A percentile compares a stretch with the other conserved stretches of the same genome.
Conservation (phyloP, 2,329 filamentous ascomycete genomes). For the Teratosphaeria zuluensis region DNA sequence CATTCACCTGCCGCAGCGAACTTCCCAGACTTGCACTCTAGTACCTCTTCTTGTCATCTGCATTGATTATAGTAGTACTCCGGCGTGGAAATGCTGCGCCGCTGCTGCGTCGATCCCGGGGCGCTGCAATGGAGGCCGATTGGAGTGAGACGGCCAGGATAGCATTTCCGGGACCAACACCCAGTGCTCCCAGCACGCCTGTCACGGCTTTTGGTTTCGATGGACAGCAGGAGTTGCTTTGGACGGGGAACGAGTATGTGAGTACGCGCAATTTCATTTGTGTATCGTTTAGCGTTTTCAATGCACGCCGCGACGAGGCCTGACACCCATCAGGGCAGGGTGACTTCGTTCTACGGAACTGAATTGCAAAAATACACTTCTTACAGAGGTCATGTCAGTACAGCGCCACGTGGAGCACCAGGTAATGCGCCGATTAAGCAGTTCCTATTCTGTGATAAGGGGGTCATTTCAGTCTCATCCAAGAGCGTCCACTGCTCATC, state of each 20-base stretch:
- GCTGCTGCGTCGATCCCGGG: background rate
- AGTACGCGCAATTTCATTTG: slow-evolving; percentile 23
- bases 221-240: slow-evolving; percentile 76
- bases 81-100: background rate
- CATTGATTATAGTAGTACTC: background rate
- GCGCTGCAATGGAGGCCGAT: slow-evolving; percentile 39
- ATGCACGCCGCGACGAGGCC: background rate
- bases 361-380: slow-evolving; percentile 86
- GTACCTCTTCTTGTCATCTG: background rate
- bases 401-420: slow-evolving; percentile 15
- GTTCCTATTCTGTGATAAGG: slow-evolving; percentile 82
- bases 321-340: slow-evolving; percentile 55
- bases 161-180: slow-evolving; percentile 66
- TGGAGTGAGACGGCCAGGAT: slow-evolving; percentile 65
- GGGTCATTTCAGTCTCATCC: slow-evolving; percentile 74
- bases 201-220: slow-evolving; percentile 81
- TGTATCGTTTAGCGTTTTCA: background rate
- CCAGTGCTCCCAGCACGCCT: slow-evolving; percentile 59
- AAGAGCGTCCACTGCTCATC: slow-evolving; percentile 82
- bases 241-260: slow-evolving; percentile 87
- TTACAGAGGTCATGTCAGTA: slow-evolving; percentile 63
- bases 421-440: slow-evolving; percentile 72
- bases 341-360: slow-evolving; percentile 77
- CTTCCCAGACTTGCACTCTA: background rate
- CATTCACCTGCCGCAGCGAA: background rate